phyloP scores from a whole-genome alignment of 805 yeast genomes.

The Myxozyma monticola region DNA sequence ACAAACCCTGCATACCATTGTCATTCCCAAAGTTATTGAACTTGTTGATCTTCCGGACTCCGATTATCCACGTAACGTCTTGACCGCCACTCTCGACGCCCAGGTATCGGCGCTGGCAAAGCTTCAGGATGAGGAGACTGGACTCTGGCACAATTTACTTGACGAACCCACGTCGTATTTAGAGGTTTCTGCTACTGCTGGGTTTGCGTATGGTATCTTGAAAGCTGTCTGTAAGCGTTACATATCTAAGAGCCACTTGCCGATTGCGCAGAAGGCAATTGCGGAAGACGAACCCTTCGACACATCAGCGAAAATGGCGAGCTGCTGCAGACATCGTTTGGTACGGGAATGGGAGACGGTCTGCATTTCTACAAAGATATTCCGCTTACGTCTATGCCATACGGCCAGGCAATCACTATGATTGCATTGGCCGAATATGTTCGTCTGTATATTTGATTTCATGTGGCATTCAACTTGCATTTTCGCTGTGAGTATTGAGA shows the following conservation, averaged over 20 bases:
- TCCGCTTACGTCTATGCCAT: slow-evolving; percentile 42
- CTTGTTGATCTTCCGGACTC: slow-evolving; percentile 37
- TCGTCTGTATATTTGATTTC: not conserved
- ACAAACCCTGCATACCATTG: slow-evolving; percentile 45
- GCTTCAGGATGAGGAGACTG: slow-evolving; percentile 37
- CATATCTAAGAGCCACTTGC: slow-evolving; percentile 33
- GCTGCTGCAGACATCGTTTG: slow-evolving; percentile 40
- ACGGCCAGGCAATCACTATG: slow-evolving; percentile 44
- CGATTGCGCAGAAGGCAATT: slow-evolving; percentile 38
- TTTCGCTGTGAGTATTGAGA: no score
- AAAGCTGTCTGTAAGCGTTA: slow-evolving; percentile 37
- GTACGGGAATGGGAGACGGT: slow-evolving; percentile 41
- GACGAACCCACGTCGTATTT: slow-evolving; percentile 39
- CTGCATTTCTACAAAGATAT: slow-evolving; percentile 41
- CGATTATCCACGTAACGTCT: slow-evolving; percentile 37
- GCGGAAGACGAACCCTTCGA: no score
- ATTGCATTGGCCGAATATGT: slow-evolving; percentile 40
- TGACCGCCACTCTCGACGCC: slow-evolving; percentile 38
- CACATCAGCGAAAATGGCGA: slow-evolving; percentile 40
- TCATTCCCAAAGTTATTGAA: slow-evolving; percentile 43
- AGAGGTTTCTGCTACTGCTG: slow-evolving; percentile 38
- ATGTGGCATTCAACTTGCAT: no score
- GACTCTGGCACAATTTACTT: slow-evolving; percentile 41
- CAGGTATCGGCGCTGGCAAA: slow-evolving; percentile 38
- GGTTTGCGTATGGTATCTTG: slow-evolving; percentile 42